Evolutionary conservation across 495 filamentous ascomycete species (phyloP), one percentile per base, ranked within the genome.

Genomic region (Hypoxylon perforatum): DNA sequence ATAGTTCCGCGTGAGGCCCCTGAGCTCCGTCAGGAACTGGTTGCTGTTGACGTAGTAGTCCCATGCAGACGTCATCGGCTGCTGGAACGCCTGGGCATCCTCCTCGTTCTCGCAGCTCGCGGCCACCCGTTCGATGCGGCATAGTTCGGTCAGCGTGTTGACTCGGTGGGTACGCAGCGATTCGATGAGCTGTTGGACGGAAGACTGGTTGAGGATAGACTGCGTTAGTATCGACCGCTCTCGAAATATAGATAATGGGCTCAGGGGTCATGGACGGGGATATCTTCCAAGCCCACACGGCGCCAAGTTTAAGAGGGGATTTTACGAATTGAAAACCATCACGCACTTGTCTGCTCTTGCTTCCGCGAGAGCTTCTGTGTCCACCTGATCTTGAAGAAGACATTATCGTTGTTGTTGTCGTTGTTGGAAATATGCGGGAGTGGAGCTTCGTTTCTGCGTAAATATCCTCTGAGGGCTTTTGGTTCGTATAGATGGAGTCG

Each of bases 71-170:
- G 88, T 90, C 87, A 93, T 88, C 9, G 88, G 87, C 0, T 57
- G 73, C 70, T 82, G 81, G 55, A 84, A 83, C 0, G 77, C 77
- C 33, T 84, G 82, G 15, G 82, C 82, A 45, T 91, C 85, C 52
- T 88, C 85, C 10, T 80, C 77, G 35, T 77, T 74, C 39, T 84
- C 80, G 60, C 86, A 77, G 18, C 77, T 70, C 2, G 86, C 82
- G 38, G 90, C 85, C 14, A 86, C 78, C 21, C 86, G 85, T 75
- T 93, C 91, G 69, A 92, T 88, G 7, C 89, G 88, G 67, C 91
- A 87, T 18, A 93, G 81, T 56, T 92, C 90, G 1, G 88, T 88
- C 8, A 93, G 76, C 10, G 90, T 92, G 72, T 91, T 93, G 71
- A 92, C 78, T 8, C 86, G 84, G 60, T 88, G 88, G 7, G 87